Conservation (phyloP, 2,329 filamentous ascomycete genomes). For the Amylocarpus encephaloides region DNA sequence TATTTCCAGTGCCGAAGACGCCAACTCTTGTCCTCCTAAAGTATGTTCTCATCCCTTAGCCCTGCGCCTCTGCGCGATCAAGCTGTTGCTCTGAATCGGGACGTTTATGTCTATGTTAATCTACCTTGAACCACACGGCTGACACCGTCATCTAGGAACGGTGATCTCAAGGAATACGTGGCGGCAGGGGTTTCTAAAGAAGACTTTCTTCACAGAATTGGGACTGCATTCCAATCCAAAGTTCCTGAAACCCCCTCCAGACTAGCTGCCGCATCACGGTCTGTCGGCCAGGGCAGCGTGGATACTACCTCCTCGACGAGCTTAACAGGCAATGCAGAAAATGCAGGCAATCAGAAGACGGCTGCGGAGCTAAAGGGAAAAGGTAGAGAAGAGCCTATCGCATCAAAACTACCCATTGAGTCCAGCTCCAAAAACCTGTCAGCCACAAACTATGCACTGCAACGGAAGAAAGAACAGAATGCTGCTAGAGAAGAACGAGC, state of each 20-base stretch:
- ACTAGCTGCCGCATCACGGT: slow-evolving; percentile 1
- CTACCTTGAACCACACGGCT: neutral
- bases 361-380: neutral
- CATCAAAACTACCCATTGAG: slow-evolving; percentile 1
- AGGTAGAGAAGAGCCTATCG: slow-evolving; percentile 18
- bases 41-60: slow-evolving; percentile 35
- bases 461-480: slow-evolving; percentile 54
- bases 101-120: neutral
- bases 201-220: slow-evolving; percentile 56
- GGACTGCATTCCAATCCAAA: slow-evolving; percentile 31
- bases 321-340: slow-evolving; percentile 5
- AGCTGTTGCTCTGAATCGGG: neutral
- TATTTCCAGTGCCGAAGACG: slow-evolving; percentile 73
- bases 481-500: slow-evolving; percentile 63
- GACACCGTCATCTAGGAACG: slow-evolving; percentile 47
- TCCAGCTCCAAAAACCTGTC: slow-evolving; percentile 24
- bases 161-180: slow-evolving; percentile 71
- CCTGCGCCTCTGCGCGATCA: neutral
- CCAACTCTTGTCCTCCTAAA: slow-evolving; percentile 76
- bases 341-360: slow-evolving; percentile 16
- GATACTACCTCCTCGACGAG: slow-evolving; percentile 2
- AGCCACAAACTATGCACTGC: slow-evolving; percentile 44
- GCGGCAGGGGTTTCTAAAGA: slow-evolving; percentile 56
- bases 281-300: neutral
- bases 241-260: slow-evolving; percentile 3